Evolutionary conservation across 192 early-diverging fungal genomes (phyloP).

Genomic region (Coemansia sp.): DNA sequence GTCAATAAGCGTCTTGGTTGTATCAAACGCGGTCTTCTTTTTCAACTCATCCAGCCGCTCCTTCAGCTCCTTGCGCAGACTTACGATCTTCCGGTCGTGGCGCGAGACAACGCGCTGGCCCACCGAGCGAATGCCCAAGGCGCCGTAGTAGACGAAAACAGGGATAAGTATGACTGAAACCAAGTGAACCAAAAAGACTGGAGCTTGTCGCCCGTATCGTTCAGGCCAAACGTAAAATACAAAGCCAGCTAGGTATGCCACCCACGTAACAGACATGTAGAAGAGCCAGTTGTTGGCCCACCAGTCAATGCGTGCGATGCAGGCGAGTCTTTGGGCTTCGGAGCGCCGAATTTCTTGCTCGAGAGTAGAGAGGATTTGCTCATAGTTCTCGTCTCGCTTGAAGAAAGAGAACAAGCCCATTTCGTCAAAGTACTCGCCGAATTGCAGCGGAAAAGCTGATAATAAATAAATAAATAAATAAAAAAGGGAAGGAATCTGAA

Average conservation of each 20-base stretch:
- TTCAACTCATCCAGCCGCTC: conserved; percentile 91
- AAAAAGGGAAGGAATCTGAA: not conserved
- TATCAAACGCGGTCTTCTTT: conserved; percentile 91
- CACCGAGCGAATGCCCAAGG: conserved; percentile 20
- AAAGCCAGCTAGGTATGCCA: conserved; percentile 34
- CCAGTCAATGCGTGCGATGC: conserved; percentile 27
- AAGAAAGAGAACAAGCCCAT: conserved; percentile 46
- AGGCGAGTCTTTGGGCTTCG: conserved; percentile 39
- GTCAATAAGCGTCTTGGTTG: conserved; percentile 88
- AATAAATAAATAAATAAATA: not conserved
- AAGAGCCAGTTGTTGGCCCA: conserved; percentile 43
- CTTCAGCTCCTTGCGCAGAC: conserved; percentile 63
- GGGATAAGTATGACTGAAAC: conserved; percentile 23
- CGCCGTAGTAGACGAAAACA: conserved; percentile 47
- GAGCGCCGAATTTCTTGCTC: conserved; percentile 61
- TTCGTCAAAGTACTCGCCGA: not conserved
- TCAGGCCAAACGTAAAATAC: conserved; percentile 52
- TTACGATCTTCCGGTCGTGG: conserved; percentile 36
- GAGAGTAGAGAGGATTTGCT: conserved; percentile 62
- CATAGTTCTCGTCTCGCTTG: conserved; percentile 60
- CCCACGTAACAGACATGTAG: conserved; percentile 45
- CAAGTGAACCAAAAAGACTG: conserved; percentile 20
- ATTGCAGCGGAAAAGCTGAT: too few relatives aligned
- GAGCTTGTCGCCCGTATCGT: conserved; percentile 18
- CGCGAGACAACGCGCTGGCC: conserved; percentile 21